Conservation (phyloP, 1,139 yeast genomes). For the Diutina ranongensis region DNA sequence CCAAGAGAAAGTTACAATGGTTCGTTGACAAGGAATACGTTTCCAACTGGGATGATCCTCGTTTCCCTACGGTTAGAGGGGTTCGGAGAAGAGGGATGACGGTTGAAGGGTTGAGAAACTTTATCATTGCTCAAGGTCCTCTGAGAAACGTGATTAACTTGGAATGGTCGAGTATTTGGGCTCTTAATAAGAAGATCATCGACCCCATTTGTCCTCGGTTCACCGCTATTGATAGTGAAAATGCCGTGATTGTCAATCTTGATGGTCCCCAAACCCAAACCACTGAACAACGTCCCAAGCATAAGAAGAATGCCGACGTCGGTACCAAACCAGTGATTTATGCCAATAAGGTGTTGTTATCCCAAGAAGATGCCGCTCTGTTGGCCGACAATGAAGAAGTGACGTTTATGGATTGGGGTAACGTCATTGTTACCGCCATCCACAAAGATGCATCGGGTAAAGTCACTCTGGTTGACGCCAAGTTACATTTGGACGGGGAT, state of each 20-base stretch:
- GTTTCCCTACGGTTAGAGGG: constrained; percentile 98
- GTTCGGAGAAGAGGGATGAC: constrained; percentile 99
- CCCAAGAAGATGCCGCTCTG: constrained; percentile 79
- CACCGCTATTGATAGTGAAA: constrained; percentile 55
- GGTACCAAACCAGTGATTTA: constrained; percentile 75
- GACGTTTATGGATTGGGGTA: constrained; percentile 99
- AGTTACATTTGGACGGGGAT: constrained; percentile 88
- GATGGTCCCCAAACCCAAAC: constrained; percentile 59
- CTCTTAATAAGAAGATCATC: constrained; percentile 88
- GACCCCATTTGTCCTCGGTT: constrained; percentile 96
- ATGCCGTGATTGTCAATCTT: constrained; percentile 57
- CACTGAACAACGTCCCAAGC: constrained; percentile 75
- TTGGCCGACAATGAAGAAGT: constrained; percentile 72
- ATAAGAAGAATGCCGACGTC: constrained; percentile 89
- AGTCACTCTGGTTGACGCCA: constrained; percentile 60
- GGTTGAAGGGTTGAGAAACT: constrained; percentile 89
- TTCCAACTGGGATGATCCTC: constrained; percentile 93
- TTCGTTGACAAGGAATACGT: constrained; percentile 86
- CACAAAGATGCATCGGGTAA: constrained; percentile 29
- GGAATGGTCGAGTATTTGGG: constrained; percentile 97
- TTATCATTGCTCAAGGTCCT: constrained; percentile 92
- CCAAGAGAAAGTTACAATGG: constrained; percentile 98
- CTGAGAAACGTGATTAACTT: constrained; percentile 90
- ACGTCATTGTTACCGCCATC: constrained; percentile 69
- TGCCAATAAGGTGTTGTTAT: constrained; percentile 57